phyloP scores from a whole-genome alignment of 345 rosid genomes.

The Conringia planisiliqua region DNA sequence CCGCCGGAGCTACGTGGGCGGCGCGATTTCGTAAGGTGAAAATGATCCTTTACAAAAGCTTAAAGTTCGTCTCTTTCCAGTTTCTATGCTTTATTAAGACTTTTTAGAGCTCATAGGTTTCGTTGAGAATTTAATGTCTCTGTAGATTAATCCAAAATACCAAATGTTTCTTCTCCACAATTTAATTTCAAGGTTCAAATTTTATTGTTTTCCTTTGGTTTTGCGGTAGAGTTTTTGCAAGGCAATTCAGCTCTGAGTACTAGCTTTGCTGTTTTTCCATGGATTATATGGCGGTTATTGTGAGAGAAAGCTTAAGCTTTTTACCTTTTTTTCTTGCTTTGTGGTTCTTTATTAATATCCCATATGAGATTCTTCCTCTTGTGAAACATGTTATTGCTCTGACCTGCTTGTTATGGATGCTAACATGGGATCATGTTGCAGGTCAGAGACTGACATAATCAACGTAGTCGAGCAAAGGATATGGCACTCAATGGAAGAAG shows the following conservation, averaged over 20 bases:
- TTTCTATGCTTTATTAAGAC: background rate
- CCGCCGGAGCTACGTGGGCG: conserved; percentile 91
- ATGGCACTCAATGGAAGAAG: conserved; percentile 98
- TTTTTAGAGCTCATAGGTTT: background rate
- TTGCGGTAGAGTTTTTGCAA: conserved; percentile 9
- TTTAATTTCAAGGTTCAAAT: conserved; percentile 9
- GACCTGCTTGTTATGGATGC: background rate
- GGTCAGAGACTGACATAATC: conserved; percentile 85
- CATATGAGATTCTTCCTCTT: background rate
- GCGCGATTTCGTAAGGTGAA: conserved; percentile 63
- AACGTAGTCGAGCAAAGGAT: conserved; percentile 88
- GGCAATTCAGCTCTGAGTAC: conserved; percentile 26
- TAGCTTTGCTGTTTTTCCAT: background rate
- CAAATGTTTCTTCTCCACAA: background rate
- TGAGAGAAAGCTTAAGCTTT: background rate
- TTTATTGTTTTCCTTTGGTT: background rate
- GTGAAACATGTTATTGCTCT: background rate
- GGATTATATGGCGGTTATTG: background rate
- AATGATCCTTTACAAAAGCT: background rate
- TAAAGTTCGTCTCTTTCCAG: background rate
- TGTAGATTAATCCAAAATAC: too few relatives aligned
- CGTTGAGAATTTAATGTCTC: background rate
- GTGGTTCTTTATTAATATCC: background rate
- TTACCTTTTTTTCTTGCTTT: background rate
- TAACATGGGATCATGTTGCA: conserved; percentile 29